Conservation (phyloP, 441 rosid species). For the Melastoma candidum region DNA sequence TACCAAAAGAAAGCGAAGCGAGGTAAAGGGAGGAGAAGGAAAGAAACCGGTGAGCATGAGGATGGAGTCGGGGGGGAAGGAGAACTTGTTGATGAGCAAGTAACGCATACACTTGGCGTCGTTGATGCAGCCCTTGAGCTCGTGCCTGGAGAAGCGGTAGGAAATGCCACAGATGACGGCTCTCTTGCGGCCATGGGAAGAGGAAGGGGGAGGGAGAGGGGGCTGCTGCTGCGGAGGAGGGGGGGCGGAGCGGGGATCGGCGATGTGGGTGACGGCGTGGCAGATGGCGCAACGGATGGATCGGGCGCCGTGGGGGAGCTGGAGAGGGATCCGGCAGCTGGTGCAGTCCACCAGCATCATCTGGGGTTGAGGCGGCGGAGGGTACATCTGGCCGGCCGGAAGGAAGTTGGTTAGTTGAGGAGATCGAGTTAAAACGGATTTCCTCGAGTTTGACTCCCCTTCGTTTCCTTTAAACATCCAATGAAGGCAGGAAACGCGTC, state of each 20-base stretch:
- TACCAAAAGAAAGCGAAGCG: neutral
- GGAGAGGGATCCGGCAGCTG: slow-evolving; percentile 64
- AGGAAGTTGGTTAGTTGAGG: no score
- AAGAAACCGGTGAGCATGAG: slow-evolving; percentile 72
- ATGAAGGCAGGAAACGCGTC: no score
- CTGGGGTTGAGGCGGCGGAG: neutral
- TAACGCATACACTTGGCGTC: slow-evolving; percentile 92
- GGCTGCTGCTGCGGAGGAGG: slow-evolving; percentile 9
- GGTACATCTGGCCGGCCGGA: no score
- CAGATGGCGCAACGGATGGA: slow-evolving; percentile 85
- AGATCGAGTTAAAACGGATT: no score
- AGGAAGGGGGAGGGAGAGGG: slow-evolving; percentile 10
- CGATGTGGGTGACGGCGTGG: slow-evolving; percentile 65
- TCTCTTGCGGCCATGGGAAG: slow-evolving; percentile 61
- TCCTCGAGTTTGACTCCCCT: no score
- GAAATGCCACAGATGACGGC: slow-evolving; percentile 89
- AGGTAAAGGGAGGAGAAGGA: neutral
- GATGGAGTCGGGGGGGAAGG: slow-evolving; percentile 58
- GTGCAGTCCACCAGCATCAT: slow-evolving; percentile 70
- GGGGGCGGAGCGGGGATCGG: slow-evolving; percentile 50
- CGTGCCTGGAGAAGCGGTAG: slow-evolving; percentile 65
- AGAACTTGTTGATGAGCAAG: slow-evolving; percentile 65
- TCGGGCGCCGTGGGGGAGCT: slow-evolving; percentile 70
- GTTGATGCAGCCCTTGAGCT: slow-evolving; percentile 86
- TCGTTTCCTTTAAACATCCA: no score